phyloP scores from a whole-genome alignment of 163 green algal genomes.

The Chlamydomonas reinhardtii region DNA sequence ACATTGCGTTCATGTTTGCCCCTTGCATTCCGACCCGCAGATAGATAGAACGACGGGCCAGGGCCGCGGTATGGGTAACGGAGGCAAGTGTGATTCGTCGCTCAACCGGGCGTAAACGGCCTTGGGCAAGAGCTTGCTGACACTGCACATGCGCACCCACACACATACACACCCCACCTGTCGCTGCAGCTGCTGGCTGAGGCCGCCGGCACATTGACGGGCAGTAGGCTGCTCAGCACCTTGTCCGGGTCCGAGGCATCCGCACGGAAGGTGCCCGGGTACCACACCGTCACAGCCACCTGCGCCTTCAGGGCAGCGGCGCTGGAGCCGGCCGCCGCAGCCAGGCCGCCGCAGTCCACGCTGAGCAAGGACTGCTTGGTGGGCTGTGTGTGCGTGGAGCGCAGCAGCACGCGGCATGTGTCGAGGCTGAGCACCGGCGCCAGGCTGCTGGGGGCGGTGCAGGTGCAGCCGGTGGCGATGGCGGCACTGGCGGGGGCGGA shows the following conservation, averaged over 20 bases:
- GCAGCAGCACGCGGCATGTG: constrained; percentile 16
- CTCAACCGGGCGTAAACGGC: too few relatives aligned
- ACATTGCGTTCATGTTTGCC: background rate
- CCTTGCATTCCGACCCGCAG: too few relatives aligned
- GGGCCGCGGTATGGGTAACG: too few relatives aligned
- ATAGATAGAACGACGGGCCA: too few relatives aligned
- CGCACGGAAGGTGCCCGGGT: background rate
- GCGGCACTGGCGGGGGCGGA: background rate
- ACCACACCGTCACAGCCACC: constrained; percentile 17
- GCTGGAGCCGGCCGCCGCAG: background rate
- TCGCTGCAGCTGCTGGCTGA: constrained; percentile 35
- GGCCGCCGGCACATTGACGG: constrained; percentile 51
- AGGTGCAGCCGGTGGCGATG: background rate
- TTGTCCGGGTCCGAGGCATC: constrained; percentile 33
- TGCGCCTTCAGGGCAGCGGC: background rate
- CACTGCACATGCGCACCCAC: too few relatives aligned
- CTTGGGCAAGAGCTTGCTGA: too few relatives aligned
- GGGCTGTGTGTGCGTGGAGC: background rate
- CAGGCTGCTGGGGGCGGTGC: background rate
- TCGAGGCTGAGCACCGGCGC: background rate
- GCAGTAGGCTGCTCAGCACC: constrained; percentile 61
- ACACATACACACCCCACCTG: too few relatives aligned
- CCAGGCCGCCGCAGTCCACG: background rate
- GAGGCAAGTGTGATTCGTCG: too few relatives aligned
- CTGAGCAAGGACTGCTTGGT: background rate